Evolutionary conservation across 768 basidiomycete genomes (phyloP), one percentile per base, ranked within the genome.

Genomic region (Arthromyces matolae): DNA sequence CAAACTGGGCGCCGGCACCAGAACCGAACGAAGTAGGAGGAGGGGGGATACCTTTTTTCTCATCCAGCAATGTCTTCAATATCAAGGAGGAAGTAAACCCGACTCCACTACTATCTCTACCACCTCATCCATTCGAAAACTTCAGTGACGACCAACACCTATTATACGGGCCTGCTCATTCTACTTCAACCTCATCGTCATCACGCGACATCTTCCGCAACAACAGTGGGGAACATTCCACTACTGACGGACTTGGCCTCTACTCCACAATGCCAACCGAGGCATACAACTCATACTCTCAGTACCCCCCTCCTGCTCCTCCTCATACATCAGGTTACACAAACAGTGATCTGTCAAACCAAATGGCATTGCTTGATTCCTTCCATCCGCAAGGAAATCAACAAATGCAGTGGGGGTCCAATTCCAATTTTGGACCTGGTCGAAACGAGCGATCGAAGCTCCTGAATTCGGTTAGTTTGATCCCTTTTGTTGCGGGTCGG

Each of bases 381-480:
- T 50, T 57, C 16, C 60, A 58, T 27, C 31, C 52, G 38, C 64
- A 66, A 41, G 58, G 64, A 18, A 63, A 60, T 16, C 10, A 63
- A 25, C 52, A 64, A 45, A 55, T 65, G 49, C 53, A 61, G 39
- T 71, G 69, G 68, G 66, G 65, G n/a, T n/a, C n/a, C 18, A 46
- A 47, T 14, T 16, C 53, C 3, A 49, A 52, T 37, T 51, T 63
- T 16, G 61, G 64, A 29, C 45, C 60, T 20, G 68, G 65, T 57
- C 54, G 60, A 24, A 61, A 59, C 49, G 59, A 60, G 28, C 55
- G 58, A 16, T 67, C 66, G 49, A 70, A 69, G 52, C 41, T 65
- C 24, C 58, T 62, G n/a, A 59, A 52, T 37, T 49, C 52, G 51
- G 59, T 60, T 60, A 65, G 51, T 65, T 59, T 49, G 36, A 4